Percentiles rank a stretch among this genome's conserved stretches.
phyloP scores from a whole-genome alignment of 176 grass and related monocot species.

The Hsuehochloa calcarea region DNA sequence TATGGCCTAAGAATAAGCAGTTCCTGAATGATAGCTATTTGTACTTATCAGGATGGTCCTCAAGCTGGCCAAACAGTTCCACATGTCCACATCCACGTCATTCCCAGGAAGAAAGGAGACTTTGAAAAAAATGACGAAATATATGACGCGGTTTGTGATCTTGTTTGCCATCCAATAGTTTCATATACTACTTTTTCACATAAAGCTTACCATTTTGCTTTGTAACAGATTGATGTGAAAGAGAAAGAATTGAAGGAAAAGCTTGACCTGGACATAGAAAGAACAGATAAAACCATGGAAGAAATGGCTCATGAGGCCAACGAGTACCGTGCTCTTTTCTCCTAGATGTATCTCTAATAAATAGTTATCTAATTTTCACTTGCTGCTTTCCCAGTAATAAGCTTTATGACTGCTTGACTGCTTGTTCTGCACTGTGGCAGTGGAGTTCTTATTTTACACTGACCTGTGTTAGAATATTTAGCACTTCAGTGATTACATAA shows the following conservation, averaged over 20 bases:
- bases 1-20: background rate
- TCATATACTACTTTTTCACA: background rate
- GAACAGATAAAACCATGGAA: constrained; percentile 64
- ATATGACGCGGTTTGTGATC: constrained; percentile 70
- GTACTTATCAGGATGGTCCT: constrained; percentile 72
- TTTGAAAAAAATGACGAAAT: constrained; percentile 96
- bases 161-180: constrained; percentile 1
- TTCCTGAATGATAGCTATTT: background rate
- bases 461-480: too few relatives aligned
- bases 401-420: too few relatives aligned
- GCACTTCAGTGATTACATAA: too few relatives aligned
- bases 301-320: constrained; percentile 73
- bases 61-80: constrained; percentile 90
- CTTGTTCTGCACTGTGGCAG: background rate
- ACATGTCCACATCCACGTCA: constrained; percentile 93
- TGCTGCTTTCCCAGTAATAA: background rate
- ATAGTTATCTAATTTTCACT: background rate
- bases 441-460: background rate
- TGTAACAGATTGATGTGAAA: constrained; percentile 62
- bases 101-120: constrained; percentile 82
- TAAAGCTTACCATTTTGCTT: constrained; percentile 13
- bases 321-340: constrained; percentile 69
- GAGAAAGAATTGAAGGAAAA: constrained; percentile 94
- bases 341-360: constrained; percentile 25
- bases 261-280: constrained; percentile 80